phyloP scores from a whole-genome alignment of 1,284 basidiomycete species.

The Microbotryum lychnidis-dioicae region DNA sequence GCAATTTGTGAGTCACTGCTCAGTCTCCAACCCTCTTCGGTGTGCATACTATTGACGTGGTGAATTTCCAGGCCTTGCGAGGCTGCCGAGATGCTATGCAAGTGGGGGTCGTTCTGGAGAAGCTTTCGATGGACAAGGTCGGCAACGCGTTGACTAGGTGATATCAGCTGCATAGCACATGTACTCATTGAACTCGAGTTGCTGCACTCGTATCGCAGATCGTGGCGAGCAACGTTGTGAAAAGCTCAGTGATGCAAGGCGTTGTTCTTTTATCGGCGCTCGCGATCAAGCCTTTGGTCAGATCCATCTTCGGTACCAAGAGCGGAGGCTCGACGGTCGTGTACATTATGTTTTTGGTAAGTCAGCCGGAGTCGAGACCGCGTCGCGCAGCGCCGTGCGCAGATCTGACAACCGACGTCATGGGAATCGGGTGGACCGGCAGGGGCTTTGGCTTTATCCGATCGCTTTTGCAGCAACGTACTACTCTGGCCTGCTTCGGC shows the following conservation, averaged over 20 bases:
- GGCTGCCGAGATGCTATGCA: conserved; percentile 21
- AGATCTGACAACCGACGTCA: neutral
- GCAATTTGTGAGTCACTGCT: conserved; percentile 14
- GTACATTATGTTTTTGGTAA: conserved; percentile 23
- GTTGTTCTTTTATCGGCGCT: conserved; percentile 28
- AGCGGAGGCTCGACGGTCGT: conserved; percentile 8
- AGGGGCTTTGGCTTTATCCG: conserved; percentile 27
- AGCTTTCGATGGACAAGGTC: conserved; percentile 23
- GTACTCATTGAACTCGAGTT: neutral
- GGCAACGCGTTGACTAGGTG: neutral
- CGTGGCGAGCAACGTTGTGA: conserved; percentile 26
- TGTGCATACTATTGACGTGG: neutral
- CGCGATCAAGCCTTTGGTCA: conserved; percentile 26
- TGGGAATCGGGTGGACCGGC: neutral
- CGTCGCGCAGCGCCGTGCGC: neutral
- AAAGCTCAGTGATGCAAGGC: conserved; percentile 20
- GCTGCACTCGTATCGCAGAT: conserved; percentile 5
- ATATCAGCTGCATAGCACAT: neutral
- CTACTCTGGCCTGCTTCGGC: conserved; percentile 23
- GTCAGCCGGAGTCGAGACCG: neutral
- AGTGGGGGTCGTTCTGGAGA: conserved; percentile 12
- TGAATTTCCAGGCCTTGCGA: neutral
- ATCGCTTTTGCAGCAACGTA: conserved; percentile 26
- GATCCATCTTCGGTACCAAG: conserved; percentile 9
- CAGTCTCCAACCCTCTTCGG: neutral